Conservation (phyloP, 495 filamentous ascomycete species). For the Aspergillus conjunctus region DNA sequence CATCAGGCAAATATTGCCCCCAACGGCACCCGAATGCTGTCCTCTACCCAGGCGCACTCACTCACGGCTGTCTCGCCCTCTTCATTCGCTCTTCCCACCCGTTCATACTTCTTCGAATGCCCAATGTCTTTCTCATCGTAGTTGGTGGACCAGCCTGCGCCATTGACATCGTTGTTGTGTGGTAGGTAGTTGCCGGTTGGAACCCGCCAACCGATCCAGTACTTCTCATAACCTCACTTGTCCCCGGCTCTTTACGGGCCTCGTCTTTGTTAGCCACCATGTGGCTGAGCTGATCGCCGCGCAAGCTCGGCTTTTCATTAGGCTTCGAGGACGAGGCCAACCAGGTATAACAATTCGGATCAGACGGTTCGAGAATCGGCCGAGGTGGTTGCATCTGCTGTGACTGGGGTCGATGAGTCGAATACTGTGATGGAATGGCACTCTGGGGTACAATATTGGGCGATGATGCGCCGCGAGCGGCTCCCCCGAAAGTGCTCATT, state of each 20-base stretch:
- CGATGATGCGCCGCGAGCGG: conserved; percentile 3
- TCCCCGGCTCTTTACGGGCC: conserved; percentile 11
- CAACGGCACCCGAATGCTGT: background rate
- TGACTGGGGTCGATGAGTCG: conserved; percentile 42
- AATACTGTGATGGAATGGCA: conserved; percentile 31
- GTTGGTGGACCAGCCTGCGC: conserved; percentile 33
- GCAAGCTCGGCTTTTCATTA: conserved; percentile 28
- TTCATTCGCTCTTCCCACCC: conserved; percentile 57
- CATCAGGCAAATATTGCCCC: background rate
- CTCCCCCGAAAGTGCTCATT: background rate
- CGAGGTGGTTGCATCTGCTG: conserved; percentile 40
- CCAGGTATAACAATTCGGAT: conserved; percentile 47
- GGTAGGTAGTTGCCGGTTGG: conserved; percentile 48
- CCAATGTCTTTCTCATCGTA: conserved; percentile 53
- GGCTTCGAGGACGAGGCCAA: conserved; percentile 34
- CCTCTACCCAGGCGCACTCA: conserved; percentile 4
- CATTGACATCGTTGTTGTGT: conserved; percentile 56
- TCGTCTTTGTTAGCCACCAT: conserved; percentile 16
- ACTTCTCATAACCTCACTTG: conserved; percentile 32
- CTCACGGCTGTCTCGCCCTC: conserved; percentile 25
- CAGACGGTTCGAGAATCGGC: conserved; percentile 40
- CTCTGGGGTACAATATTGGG: conserved; percentile 9
- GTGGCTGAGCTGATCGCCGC: conserved; percentile 7
- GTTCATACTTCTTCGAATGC: conserved; percentile 60
- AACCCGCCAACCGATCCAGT: conserved; percentile 27